These are phyloP conservation scores for Saccharomyces hybrid DNA, from an alignment of 1,139 yeast genomes.

Conservation along the genomic window DNA sequence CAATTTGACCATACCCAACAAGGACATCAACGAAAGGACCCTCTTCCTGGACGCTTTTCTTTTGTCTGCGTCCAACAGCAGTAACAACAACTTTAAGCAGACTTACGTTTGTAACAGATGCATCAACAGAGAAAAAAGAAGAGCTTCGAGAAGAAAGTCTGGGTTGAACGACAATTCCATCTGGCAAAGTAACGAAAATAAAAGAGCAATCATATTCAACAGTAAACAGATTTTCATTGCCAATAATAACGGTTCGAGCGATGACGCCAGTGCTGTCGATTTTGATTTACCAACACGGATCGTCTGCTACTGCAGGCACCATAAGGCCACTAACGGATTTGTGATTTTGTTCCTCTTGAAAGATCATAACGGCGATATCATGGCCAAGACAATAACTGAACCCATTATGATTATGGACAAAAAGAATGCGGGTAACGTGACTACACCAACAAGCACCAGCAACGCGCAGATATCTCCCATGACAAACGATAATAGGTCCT, in stretches of 20 bases:
- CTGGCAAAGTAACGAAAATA: slow-evolving; percentile 66
- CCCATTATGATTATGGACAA: slow-evolving; percentile 90
- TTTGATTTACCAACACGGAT: slow-evolving; percentile 78
- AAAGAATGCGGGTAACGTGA: slow-evolving; percentile 36
- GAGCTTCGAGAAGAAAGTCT: slow-evolving; percentile 81
- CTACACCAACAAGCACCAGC: neutral
- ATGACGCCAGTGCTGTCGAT: slow-evolving; percentile 22
- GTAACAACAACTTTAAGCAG: slow-evolving; percentile 31
- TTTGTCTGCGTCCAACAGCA: slow-evolving; percentile 38
- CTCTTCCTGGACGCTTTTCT: slow-evolving; percentile 62
- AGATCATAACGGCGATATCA: slow-evolving; percentile 49
- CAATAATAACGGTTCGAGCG: slow-evolving; percentile 45
- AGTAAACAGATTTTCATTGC: slow-evolving; percentile 79
- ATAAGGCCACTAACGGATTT: slow-evolving; percentile 76
- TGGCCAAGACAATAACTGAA: slow-evolving; percentile 65
- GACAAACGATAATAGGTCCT: neutral
- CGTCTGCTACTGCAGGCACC: slow-evolving; percentile 94
- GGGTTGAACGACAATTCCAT: slow-evolving; percentile 64
- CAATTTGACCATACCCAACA: slow-evolving; percentile 47
- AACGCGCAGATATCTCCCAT: neutral
- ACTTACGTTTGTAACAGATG: slow-evolving; percentile 83
- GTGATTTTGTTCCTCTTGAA: slow-evolving; percentile 60
- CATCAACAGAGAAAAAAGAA: slow-evolving; percentile 81
- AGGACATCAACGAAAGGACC: slow-evolving; percentile 39
- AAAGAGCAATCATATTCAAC: slow-evolving; percentile 82